Evolutionary conservation across 2,329 filamentous ascomycete species (phyloP), one percentile per base, ranked within the genome.

Genomic region (Paraconiothyrium sp.): DNA sequence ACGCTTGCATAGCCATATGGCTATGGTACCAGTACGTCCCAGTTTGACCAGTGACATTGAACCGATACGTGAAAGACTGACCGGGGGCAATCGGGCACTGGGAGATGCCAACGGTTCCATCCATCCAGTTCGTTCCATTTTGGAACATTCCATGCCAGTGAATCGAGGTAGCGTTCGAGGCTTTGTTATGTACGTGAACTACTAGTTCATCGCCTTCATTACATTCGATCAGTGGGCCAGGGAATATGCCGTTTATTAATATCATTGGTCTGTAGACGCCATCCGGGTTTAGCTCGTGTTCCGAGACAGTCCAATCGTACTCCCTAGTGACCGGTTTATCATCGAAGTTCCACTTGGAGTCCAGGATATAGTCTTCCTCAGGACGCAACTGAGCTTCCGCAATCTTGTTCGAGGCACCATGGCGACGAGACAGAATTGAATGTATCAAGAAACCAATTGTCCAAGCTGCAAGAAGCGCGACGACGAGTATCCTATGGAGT

Each of bases 141-240:
- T 90, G 86, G 7, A 85, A 83, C 37, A 90, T 62, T 0, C 85
- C 89, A 67, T 90, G 88, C 78, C 83, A 90, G 70, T 90, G 88
- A 20, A 90, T 84, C 9, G 82, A 82, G 8, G 87, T 89, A 35
- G 87, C 87, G 63, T 90, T 90, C 63, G 82, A 72, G 9, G 77
- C 76, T 76, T 83, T 57, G 50, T 79, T 67, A 71, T 89, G 76
- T 32, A 93, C 82, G 22, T 89, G 85, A 13, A 93, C 86, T 0
- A 90, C 76, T 8, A 94, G 77, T 0, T 85, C 88, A 65, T 94
- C 91, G 16, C 89, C 89, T 67, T 91, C 86, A 69, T 81, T 81
- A 59, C 72, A 75, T 65, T 80, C 77, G 37, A 81, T 72, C 58
- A 80, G 43, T 1, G 79, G 79, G 0, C 78, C 79, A 0, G 80